These are phyloP conservation scores for Actinomucor elegans DNA, from an alignment of 371 early-diverging fungal species.

Conservation along the genomic window DNA sequence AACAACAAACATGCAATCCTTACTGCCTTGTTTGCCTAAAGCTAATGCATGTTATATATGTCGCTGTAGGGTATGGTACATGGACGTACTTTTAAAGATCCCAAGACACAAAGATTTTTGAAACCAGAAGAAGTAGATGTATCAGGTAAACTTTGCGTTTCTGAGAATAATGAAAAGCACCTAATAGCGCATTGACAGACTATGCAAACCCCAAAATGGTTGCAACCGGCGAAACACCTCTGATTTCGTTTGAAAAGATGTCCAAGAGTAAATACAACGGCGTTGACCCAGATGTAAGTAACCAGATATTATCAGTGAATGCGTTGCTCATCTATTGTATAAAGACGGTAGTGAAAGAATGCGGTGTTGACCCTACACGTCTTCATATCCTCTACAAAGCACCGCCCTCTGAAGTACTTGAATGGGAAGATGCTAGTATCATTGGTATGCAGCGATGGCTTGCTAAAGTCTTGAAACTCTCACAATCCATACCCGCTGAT, in stretches of 20 bases:
- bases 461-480: slow-evolving; percentile 46
- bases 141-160: slow-evolving; percentile 31
- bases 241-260: slow-evolving; percentile 89
- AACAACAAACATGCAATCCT: too few relatives aligned
- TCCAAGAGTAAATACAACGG: slow-evolving; percentile 96
- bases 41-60: neutral
- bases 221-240: slow-evolving; percentile 62
- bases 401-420: slow-evolving; percentile 85
- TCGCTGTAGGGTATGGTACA: slow-evolving; percentile 91
- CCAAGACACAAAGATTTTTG: slow-evolving; percentile 75
- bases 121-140: slow-evolving; percentile 76
- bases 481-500: slow-evolving; percentile 5
- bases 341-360: slow-evolving; percentile 59
- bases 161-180: too few relatives aligned
- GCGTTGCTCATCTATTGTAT: slow-evolving; percentile 18
- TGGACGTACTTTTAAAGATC: slow-evolving; percentile 82
- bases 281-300: slow-evolving; percentile 76
- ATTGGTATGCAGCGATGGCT: slow-evolving; percentile 92
- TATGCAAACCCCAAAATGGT: slow-evolving; percentile 56
- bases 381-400: slow-evolving; percentile 90
- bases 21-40: too few relatives aligned
- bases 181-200: slow-evolving; percentile 26
- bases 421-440: slow-evolving; percentile 91
- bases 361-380: slow-evolving; percentile 87
- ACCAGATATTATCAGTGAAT: too few relatives aligned